A percentile compares a stretch with the other conserved stretches of the same genome.
These are phyloP conservation scores for Keqinozyma sinolaborantium DNA, from an alignment of 1,139 yeast genomes.

Conservation along the genomic window DNA sequence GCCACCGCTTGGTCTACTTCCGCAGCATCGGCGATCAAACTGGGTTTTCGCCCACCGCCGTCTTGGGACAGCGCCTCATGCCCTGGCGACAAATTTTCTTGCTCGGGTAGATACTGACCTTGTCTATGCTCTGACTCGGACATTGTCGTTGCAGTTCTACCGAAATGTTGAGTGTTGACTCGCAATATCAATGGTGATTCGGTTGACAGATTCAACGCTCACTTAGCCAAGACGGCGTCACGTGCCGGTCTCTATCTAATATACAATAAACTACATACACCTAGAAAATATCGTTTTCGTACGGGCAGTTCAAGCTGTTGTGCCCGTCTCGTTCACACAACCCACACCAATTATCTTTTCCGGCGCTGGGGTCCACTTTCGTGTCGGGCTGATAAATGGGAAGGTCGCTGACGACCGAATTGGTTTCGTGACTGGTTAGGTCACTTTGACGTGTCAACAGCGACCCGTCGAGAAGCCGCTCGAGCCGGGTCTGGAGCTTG, in stretches of 20 bases:
- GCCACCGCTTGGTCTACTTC: neutral
- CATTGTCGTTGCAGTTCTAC: too few species aligned
- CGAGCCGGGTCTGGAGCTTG: constrained; percentile 15
- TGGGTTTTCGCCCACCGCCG: too few species aligned
- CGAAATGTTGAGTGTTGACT: too few species aligned
- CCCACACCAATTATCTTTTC: constrained; percentile 84
- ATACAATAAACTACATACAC: constrained; percentile 3
- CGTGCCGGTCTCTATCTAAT: too few species aligned
- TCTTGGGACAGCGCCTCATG: too few species aligned
- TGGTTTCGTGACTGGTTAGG: constrained; percentile 8
- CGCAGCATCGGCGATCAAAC: neutral
- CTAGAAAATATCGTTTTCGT: constrained; percentile 58
- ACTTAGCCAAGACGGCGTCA: too few species aligned
- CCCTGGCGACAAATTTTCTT: too few species aligned
- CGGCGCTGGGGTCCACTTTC: constrained; percentile 66
- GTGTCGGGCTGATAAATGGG: constrained; percentile 52
- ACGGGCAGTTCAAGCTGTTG: constrained; percentile 83
- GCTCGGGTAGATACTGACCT: too few species aligned
- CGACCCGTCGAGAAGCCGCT: constrained; percentile 12
- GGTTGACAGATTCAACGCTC: constrained; percentile 1
- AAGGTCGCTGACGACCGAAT: constrained; percentile 21
- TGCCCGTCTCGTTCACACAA: constrained; percentile 90
- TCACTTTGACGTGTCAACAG: constrained; percentile 8
- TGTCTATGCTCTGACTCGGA: too few species aligned
- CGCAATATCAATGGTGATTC: too few species aligned